Base-by-base conservation (phyloP, 331 rosid species). In the Rhamnella rubrinervis region DNA sequence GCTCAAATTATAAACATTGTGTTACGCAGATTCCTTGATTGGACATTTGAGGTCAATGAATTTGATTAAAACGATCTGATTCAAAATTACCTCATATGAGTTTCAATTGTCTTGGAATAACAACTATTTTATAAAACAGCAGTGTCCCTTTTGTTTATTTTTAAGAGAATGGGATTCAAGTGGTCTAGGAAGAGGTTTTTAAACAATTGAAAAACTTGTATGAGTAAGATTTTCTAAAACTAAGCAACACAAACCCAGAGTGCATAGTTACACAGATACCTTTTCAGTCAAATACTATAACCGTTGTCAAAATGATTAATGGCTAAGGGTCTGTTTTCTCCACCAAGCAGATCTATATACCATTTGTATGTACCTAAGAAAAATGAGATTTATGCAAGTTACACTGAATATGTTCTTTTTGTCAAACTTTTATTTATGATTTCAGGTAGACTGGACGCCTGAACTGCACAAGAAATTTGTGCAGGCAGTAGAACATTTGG, bases 361-460 rank as follows among this genome's bases (percentile, higher is more conserved):
- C 9, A 18, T 35, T 35, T 20, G 18, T 6, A 1, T 4, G 18
- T 16, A 13, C 26, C 50, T 23, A 6, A 8, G 52, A 62, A 61
- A 62, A 40, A 15, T n/a, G 14, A 9, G 37, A 58, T 25, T 23
- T 62, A 20, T 40, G n/a, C 19, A 28, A 63, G 55, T 26, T 4
- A 37, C 38, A 58, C 17, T 14, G 5, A 23, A 53, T 58, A 8
- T 58, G 18, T 58, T 23, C 38, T 7, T 58, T 58, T 58, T 12
- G 38, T 58, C 38, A 6, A 53, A 53, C 9, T 17, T 49, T 40
- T 44, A 14, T 70, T 46, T 73, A 61, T 65, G 69, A 80, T 71
- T 81, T 80, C 87, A 95, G 99, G 95, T 95, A 68, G 97, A 95
- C 74, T 95, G 99, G 99, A 91, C 99, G 0, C 64, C 86, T 13